Evolutionary conservation across 2,329 filamentous ascomycete species (phyloP).

Genomic region (Fonsecaea multimorphosa): DNA sequence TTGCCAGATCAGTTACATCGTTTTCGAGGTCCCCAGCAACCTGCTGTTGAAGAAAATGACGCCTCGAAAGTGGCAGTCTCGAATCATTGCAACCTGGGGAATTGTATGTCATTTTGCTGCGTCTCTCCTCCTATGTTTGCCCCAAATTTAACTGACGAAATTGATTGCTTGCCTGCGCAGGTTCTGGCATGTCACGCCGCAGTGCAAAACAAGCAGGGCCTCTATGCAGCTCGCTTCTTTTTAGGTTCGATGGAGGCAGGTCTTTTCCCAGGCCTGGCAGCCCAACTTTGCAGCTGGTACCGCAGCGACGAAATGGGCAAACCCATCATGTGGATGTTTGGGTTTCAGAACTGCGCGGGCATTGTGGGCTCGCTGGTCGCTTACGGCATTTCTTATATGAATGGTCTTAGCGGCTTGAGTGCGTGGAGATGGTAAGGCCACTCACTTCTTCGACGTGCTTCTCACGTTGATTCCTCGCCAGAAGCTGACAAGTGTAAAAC

Average conservation of each 20-base stretch:
- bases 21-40: slow-evolving; percentile 52
- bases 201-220: slow-evolving; percentile 47
- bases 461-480: background rate
- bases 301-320: slow-evolving; percentile 53
- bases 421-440: slow-evolving; percentile 39
- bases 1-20: slow-evolving; percentile 45
- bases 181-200: slow-evolving; percentile 48
- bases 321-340: slow-evolving; percentile 54
- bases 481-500: slow-evolving; percentile 11
- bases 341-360: slow-evolving; percentile 46
- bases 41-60: slow-evolving; percentile 47
- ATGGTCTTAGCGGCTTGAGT: slow-evolving; percentile 37
- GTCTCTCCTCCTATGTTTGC: background rate
- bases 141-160: background rate
- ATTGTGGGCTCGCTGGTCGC: slow-evolving; percentile 46
- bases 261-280: slow-evolving; percentile 51
- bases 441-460: background rate
- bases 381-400: slow-evolving; percentile 39
- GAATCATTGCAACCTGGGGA: slow-evolving; percentile 50
- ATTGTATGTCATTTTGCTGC: slow-evolving; percentile 16
- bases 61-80: slow-evolving; percentile 47
- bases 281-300: slow-evolving; percentile 56
- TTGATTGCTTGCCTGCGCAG: slow-evolving; percentile 16
- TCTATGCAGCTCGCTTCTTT: slow-evolving; percentile 51
- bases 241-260: slow-evolving; percentile 53